These are phyloP conservation scores for Cinnamomum micranthum DNA, from an alignment of 164 flowering plant genomes.

Conservation along the genomic window DNA sequence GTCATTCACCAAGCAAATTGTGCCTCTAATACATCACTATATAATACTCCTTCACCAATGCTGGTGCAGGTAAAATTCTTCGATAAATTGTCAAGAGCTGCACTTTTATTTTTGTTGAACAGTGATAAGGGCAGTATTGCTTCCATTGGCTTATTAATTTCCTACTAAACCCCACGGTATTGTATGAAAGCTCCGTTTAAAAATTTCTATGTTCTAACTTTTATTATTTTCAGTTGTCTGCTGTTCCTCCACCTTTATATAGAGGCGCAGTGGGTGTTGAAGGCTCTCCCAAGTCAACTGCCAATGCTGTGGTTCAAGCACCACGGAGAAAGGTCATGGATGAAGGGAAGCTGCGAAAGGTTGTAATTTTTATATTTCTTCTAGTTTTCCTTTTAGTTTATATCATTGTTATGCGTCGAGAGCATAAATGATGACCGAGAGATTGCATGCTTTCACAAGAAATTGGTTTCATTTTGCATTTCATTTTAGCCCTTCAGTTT, in stretches of 20 bases:
- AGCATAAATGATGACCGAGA: background rate
- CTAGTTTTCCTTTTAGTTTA: slow-evolving; percentile 1
- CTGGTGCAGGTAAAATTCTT: slow-evolving; percentile 51
- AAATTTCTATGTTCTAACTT: background rate
- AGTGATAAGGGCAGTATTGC: background rate
- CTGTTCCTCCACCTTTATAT: slow-evolving; percentile 79
- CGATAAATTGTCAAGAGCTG: background rate
- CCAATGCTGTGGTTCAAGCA: slow-evolving; percentile 69
- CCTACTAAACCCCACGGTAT: background rate
- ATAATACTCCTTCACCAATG: slow-evolving; percentile 91
- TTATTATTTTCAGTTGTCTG: slow-evolving; percentile 53
- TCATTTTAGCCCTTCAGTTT: background rate
- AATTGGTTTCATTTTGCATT: background rate
- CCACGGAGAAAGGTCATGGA: slow-evolving; percentile 91
- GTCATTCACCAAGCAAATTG: slow-evolving; percentile 47
- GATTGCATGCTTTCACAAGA: background rate
- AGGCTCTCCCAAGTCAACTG: slow-evolving; percentile 60
- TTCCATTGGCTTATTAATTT: background rate
- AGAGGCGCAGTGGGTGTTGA: slow-evolving; percentile 65
- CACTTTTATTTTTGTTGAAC: background rate
- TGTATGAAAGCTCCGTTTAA: background rate
- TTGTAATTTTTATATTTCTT: slow-evolving; percentile 13
- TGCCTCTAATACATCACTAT: slow-evolving; percentile 52
- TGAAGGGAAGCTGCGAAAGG: slow-evolving; percentile 98
- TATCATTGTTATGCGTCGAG: background rate